These are phyloP conservation scores for Fragaria nilgerrensis DNA, from an alignment of 306 rosid species.

Conservation along the genomic window DNA sequence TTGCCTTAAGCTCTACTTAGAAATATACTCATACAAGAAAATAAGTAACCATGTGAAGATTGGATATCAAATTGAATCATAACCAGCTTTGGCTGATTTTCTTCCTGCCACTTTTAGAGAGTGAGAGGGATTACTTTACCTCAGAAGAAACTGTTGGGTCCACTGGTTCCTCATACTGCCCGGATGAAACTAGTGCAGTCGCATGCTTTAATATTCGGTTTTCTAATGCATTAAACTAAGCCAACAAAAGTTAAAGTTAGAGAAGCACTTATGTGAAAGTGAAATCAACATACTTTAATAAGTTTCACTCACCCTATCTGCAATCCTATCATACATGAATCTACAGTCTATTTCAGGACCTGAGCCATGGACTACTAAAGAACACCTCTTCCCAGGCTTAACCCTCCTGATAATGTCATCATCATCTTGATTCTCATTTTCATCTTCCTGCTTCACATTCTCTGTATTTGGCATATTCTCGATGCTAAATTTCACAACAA, in stretches of 20 bases:
- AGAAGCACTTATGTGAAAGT: constrained; percentile 19
- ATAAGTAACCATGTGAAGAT: not conserved
- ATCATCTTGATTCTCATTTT: constrained; percentile 48
- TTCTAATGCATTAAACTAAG: constrained; percentile 78
- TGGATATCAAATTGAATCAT: not conserved
- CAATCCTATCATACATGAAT: constrained; percentile 77
- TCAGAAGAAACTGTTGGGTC: constrained; percentile 90
- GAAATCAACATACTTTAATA: constrained; percentile 14
- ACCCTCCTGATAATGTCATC: constrained; percentile 65
- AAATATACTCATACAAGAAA: constrained; percentile 12
- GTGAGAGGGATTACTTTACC: constrained; percentile 39
- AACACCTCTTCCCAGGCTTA: constrained; percentile 60
- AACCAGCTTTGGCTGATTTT: constrained; percentile 6
- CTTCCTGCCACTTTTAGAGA: not conserved
- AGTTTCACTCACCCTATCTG: constrained; percentile 66
- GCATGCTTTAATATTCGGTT: constrained; percentile 61
- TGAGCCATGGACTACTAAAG: constrained; percentile 60
- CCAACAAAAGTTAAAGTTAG: constrained; percentile 30
- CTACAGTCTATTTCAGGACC: constrained; percentile 69
- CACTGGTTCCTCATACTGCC: constrained; percentile 68
- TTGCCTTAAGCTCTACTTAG: constrained; percentile 14
- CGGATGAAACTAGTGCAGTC: constrained; percentile 61
- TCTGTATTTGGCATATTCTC: constrained; percentile 41
- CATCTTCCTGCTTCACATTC: constrained; percentile 36
- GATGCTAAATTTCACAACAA: constrained; percentile 59